These are phyloP conservation scores for Sabuloglossum arenarium DNA, from an alignment of 495 filamentous ascomycete genomes.

Conservation along the genomic window DNA sequence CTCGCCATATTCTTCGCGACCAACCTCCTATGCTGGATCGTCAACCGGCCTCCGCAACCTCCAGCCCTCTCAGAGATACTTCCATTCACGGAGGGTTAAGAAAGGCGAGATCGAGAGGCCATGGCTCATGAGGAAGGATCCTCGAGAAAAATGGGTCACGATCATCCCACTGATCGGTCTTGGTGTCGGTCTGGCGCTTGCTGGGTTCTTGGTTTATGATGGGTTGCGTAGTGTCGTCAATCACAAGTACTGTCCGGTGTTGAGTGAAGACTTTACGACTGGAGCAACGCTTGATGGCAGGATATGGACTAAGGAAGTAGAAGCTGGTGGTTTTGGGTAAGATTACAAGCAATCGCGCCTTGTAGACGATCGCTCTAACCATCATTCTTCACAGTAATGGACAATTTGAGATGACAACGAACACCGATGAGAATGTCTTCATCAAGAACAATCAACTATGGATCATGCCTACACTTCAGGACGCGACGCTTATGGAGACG, in stretches of 20 bases:
- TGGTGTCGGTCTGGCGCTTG: slow-evolving; percentile 38
- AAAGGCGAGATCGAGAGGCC: slow-evolving; percentile 50
- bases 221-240: slow-evolving; percentile 45
- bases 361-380: neutral
- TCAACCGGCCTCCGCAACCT: slow-evolving; percentile 12
- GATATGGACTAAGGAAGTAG: slow-evolving; percentile 59
- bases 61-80: slow-evolving; percentile 30
- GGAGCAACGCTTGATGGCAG: slow-evolving; percentile 29
- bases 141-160: slow-evolving; percentile 68
- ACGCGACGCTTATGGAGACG: slow-evolving; percentile 35
- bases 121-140: slow-evolving; percentile 46
- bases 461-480: slow-evolving; percentile 61
- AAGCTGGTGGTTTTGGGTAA: slow-evolving; percentile 71
- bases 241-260: slow-evolving; percentile 52
- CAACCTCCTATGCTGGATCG: slow-evolving; percentile 23
- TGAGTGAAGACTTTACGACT: slow-evolving; percentile 50
- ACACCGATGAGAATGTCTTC: slow-evolving; percentile 47
- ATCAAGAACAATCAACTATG: slow-evolving; percentile 44
- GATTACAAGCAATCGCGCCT: neutral
- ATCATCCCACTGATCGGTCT: slow-evolving; percentile 56
- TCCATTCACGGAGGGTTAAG: slow-evolving; percentile 51
- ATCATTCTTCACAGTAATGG: slow-evolving; percentile 35
- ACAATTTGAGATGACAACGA: slow-evolving; percentile 58
- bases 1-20: slow-evolving; percentile 32
- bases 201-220: slow-evolving; percentile 49